Base-by-base conservation (phyloP, 1,284 basidiomycete genomes). In the Ustilago hordei region DNA sequence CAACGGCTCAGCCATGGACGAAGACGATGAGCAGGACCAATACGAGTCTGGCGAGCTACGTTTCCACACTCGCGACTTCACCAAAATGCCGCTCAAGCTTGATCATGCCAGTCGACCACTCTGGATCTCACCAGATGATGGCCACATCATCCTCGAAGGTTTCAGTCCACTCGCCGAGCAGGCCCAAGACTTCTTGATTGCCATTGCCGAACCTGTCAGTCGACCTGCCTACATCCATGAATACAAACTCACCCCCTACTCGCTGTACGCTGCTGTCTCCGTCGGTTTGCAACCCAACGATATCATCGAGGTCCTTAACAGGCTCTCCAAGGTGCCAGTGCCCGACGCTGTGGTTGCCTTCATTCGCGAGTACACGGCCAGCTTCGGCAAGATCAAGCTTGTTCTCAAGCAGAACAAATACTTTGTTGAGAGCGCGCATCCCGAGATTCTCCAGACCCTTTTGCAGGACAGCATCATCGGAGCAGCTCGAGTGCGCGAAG, bases 151-250 rank as follows among this genome's bases (percentile, higher is more conserved):
- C 41, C 65, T 86, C 31, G 84, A 86, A 52, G 84, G 83, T 15
- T 86, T 86, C 73, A 85, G 83, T 61, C 93, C 96, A 1, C 95
- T 99, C 69, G 96, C 97, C 34, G 94, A 96, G 82, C 95, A 98
- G 87, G 97, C 97, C 3, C 96, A 99, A 87, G 97, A 99, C 86
- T 99, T 99, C 83, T 89, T 99, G 47, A 94, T 97, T 64, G 96
- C 97, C 56, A 98, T 99, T 60, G 95, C 95, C 81, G 97, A 99
- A 88, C 97, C 97, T 78, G 95, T 99, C 84, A 98, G 95, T 89
- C 92, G 97, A 88, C 97, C 97, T 48, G 92, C 93, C 38, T 94
- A 97, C 87, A 96, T 99, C 75, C 97, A 99, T 88, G 97, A 99
- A 89, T 99, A 98, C 90, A 95, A 97, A 88, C 91, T 99, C 83